These are phyloP conservation scores for Epicoccum nigrum DNA, from an alignment of 2,329 filamentous ascomycete species.

Conservation along the genomic window DNA sequence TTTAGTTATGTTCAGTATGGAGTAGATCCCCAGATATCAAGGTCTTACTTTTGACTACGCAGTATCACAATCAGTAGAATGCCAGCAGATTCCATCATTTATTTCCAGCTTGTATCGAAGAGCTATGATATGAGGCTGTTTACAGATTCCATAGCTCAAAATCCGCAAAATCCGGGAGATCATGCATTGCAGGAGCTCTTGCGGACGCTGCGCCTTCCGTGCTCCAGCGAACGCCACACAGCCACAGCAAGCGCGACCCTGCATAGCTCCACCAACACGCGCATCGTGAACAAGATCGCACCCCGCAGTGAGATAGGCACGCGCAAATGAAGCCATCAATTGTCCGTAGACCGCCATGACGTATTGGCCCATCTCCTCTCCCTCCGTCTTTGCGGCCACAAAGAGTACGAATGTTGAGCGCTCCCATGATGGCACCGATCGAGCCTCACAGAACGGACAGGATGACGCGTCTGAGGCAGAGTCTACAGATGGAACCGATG, in stretches of 20 bases:
- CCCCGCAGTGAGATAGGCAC: slow-evolving; percentile 41
- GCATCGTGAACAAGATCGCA: slow-evolving; percentile 26
- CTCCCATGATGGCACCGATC: slow-evolving; percentile 64
- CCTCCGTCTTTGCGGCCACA: slow-evolving; percentile 80
- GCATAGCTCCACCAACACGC: slow-evolving; percentile 32
- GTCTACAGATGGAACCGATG: slow-evolving; percentile 17
- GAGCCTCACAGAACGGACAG: slow-evolving; percentile 28
- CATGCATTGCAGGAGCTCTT: slow-evolving; percentile 3
- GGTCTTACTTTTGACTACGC: no score
- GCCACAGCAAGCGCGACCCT: slow-evolving; percentile 27
- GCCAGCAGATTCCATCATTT: no score
- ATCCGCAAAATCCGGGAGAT: background rate
- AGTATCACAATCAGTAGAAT: no score
- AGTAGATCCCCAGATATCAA: no score
- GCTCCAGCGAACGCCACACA: slow-evolving; percentile 21
- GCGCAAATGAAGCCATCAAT: slow-evolving; percentile 47
- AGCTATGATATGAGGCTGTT: no score
- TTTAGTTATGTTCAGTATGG: no score
- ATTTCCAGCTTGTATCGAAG: no score
- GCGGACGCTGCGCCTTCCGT: slow-evolving; percentile 14
- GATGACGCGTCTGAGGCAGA: slow-evolving; percentile 21
- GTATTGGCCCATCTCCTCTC: slow-evolving; percentile 91
- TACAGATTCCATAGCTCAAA: background rate
- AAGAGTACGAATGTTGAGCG: slow-evolving; percentile 64
- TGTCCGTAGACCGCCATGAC: slow-evolving; percentile 60